Evolutionary conservation across 2,329 filamentous ascomycete species (phyloP).

Genomic region (Chaetomium strumarium): DNA sequence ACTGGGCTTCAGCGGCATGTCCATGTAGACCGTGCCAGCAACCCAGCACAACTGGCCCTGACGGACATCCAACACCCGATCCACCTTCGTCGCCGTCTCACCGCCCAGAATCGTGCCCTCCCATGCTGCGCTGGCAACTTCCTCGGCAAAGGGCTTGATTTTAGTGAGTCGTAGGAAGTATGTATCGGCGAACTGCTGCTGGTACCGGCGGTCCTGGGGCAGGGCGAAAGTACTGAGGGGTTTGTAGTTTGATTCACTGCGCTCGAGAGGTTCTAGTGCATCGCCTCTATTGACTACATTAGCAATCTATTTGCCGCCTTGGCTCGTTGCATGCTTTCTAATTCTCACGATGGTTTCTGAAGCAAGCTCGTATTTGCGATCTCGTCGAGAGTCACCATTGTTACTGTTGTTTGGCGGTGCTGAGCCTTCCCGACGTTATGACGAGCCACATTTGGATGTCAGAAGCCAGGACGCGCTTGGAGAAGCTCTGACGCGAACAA

Average conservation of each 20-base stretch:
- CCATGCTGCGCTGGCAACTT: constrained; percentile 71
- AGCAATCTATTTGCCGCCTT: constrained; percentile 23
- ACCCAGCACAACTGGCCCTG: constrained; percentile 97
- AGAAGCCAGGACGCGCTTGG: constrained; percentile 11
- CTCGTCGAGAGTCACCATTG: constrained; percentile 43
- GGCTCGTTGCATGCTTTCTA: not conserved
- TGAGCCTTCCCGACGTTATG: not conserved
- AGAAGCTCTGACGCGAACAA: constrained; percentile 12
- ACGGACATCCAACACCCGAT: constrained; percentile 88
- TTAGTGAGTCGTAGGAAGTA: constrained; percentile 88
- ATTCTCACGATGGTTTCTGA: constrained; percentile 43
- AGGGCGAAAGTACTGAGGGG: constrained; percentile 71
- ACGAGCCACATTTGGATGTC: not conserved
- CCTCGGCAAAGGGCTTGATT: constrained; percentile 77
- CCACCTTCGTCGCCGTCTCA: constrained; percentile 67
- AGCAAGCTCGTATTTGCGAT: constrained; percentile 38
- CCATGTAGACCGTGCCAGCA: constrained; percentile 90
- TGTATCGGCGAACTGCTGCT: constrained; percentile 96
- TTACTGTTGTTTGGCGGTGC: constrained; percentile 19
- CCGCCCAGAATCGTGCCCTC: constrained; percentile 69
- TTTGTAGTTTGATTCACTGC: constrained; percentile 55
- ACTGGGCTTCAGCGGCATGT: constrained; percentile 92
- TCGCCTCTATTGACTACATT: constrained; percentile 29
- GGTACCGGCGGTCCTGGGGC: constrained; percentile 66
- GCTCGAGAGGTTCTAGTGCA: constrained; percentile 39